phyloP scores from a whole-genome alignment of 257 asterid genomes.

The Handroanthus guayacan region DNA sequence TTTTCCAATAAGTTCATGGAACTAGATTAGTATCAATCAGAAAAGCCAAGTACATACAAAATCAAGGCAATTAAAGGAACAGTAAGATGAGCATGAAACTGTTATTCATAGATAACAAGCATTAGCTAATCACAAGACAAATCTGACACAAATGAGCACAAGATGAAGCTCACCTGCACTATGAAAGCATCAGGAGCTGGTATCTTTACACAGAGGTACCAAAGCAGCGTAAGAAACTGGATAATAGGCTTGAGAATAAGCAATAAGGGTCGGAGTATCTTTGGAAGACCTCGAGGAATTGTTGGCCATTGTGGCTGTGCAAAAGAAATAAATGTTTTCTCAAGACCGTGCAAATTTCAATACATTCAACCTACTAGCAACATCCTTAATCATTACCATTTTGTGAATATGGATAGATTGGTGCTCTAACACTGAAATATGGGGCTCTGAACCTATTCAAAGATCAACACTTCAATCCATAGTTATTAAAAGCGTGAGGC shows the following conservation, averaged over 20 bases:
- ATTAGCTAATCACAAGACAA: conserved; percentile 25
- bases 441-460: conserved; percentile 85
- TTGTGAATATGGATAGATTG: conserved; percentile 72
- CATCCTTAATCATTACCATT: conserved; percentile 63
- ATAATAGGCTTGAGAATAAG: conserved; percentile 79
- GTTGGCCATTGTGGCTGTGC: conserved; percentile 84
- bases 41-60: conserved; percentile 15
- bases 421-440: conserved; percentile 73
- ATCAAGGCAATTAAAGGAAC: conserved; percentile 18
- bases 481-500: too few relatives aligned
- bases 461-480: conserved; percentile 33
- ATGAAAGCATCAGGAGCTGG: conserved; percentile 90
- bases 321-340: conserved; percentile 33
- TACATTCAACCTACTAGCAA: conserved; percentile 26
- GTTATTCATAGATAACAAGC: conserved; percentile 11
- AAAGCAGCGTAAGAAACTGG: conserved; percentile 86
- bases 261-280: conserved; percentile 75
- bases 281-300: conserved; percentile 64
- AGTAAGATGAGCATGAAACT: conserved; percentile 15
- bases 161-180: conserved; percentile 78
- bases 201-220: conserved; percentile 87
- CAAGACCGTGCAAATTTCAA: conserved; percentile 33
- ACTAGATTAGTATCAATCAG: conserved; percentile 19
- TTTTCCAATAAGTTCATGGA: conserved; percentile 20
- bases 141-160: conserved; percentile 2